Percentiles rank a stretch among this genome's conserved stretches.
Conservation (phyloP, 2,329 filamentous ascomycete species). For the Stemphylium vesicarium region DNA sequence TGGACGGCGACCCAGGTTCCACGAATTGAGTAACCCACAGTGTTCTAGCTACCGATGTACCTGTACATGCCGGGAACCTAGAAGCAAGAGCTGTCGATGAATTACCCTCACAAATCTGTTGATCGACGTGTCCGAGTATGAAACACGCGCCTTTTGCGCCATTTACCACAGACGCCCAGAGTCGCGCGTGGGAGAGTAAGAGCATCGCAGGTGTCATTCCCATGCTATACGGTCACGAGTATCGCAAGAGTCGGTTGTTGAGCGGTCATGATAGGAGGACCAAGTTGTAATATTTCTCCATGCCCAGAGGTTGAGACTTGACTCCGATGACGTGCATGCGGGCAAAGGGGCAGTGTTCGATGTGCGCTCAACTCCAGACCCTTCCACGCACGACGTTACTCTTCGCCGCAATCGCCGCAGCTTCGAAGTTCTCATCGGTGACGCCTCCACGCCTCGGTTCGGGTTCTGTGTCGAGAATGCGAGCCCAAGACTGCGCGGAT, state of each 20-base stretch:
- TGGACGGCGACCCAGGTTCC: background rate
- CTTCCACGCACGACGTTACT: background rate
- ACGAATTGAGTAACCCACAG: background rate
- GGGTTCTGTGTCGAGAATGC: background rate
- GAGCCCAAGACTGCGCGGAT: background rate
- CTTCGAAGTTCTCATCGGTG: background rate
- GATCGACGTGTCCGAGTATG: background rate
- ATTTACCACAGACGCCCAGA: background rate
- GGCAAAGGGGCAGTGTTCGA: background rate
- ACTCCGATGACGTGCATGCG: background rate
- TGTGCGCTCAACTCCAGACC: background rate
- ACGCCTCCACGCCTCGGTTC: background rate
- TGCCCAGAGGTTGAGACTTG: background rate
- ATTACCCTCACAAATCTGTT: slow-evolving; percentile 1
- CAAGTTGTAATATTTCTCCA: background rate
- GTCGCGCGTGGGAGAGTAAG: background rate
- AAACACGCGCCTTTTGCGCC: slow-evolving; percentile 1
- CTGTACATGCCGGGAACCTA: slow-evolving; percentile 2
- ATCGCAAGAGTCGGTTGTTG: background rate
- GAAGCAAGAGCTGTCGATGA: background rate
- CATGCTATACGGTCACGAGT: background rate
- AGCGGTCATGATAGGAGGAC: background rate
- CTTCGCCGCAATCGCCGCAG: background rate
- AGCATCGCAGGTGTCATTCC: background rate
- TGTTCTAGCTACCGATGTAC: slow-evolving; percentile 2